Conservation (phyloP, 2,329 filamentous ascomycete species). For the Parascedosporium putredinis region DNA sequence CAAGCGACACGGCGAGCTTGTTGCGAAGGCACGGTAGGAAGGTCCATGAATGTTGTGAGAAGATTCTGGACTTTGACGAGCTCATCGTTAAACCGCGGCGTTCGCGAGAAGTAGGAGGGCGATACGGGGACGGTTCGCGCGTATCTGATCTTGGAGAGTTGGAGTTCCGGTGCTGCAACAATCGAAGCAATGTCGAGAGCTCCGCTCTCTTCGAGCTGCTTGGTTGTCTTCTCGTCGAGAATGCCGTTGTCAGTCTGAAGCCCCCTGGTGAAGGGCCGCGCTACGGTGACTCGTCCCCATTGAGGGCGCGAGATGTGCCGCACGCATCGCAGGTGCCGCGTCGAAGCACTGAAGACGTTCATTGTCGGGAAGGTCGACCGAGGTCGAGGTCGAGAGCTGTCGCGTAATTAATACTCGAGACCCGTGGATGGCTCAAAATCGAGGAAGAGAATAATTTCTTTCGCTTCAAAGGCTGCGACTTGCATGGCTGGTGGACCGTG, state of each 20-base stretch:
- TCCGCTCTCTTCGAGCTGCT: slow-evolving; percentile 3
- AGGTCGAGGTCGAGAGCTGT: background rate
- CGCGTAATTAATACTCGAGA: background rate
- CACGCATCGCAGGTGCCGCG: slow-evolving; percentile 24
- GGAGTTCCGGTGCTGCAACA: slow-evolving; percentile 10
- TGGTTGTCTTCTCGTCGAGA: background rate
- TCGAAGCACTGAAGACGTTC: slow-evolving; percentile 11
- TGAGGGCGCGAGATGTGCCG: slow-evolving; percentile 15
- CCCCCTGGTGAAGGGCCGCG: slow-evolving; percentile 4
- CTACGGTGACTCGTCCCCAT: background rate
- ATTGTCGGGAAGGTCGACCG: slow-evolving; percentile 8
- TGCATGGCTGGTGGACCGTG: background rate
- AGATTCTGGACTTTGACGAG: slow-evolving; percentile 64
- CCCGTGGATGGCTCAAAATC: background rate
- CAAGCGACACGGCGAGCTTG: slow-evolving; percentile 68
- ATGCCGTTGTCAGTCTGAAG: slow-evolving; percentile 2
- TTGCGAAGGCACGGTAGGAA: slow-evolving; percentile 57
- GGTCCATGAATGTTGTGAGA: slow-evolving; percentile 57
- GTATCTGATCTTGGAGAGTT: slow-evolving; percentile 23
- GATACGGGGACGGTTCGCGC: slow-evolving; percentile 74
- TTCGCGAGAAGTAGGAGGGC: slow-evolving; percentile 88
- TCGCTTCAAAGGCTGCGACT: background rate
- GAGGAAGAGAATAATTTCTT: background rate
- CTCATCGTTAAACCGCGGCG: slow-evolving; percentile 77
- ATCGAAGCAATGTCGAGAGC: slow-evolving; percentile 9